Evolutionary conservation across 495 filamentous ascomycete genomes (phyloP).

Genomic region (Venustampulla echinocandica): DNA sequence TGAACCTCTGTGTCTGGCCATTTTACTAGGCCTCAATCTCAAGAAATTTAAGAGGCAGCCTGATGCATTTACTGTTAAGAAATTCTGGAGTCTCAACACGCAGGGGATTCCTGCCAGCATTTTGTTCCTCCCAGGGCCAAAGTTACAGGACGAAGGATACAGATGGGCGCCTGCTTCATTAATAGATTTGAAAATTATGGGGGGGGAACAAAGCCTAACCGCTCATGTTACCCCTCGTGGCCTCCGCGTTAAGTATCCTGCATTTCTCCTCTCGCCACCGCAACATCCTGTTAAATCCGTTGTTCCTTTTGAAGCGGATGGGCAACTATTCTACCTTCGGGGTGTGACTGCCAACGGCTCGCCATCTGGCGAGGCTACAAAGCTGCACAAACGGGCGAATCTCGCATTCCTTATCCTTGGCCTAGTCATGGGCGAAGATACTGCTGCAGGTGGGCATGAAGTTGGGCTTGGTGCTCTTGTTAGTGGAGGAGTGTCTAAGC

Average conservation of each 20-base stretch:
- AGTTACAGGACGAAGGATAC: background rate
- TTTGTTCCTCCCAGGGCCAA: conserved; percentile 2
- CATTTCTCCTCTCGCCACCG: background rate
- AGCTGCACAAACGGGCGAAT: no score
- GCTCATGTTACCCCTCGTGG: background rate
- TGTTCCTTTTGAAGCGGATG: background rate
- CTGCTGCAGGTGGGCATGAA: no score
- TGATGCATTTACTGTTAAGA: background rate
- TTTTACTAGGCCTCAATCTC: conserved; percentile 8
- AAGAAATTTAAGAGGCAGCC: background rate
- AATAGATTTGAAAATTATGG: background rate
- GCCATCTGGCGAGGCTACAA: no score
- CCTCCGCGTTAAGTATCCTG: background rate
- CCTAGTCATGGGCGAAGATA: no score
- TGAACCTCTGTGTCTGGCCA: conserved; percentile 7
- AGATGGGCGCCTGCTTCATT: conserved; percentile 6
- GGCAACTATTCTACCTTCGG: no score
- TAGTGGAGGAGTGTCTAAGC: no score
- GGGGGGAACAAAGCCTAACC: background rate
- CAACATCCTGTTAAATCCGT: background rate
- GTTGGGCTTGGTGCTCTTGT: no score
- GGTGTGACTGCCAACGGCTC: no score
- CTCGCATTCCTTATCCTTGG: no score
- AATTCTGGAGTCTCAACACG: conserved; percentile 1
- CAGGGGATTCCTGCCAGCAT: background rate